phyloP scores from a whole-genome alignment of 306 rosid species.

The Cicer cuneatum region DNA sequence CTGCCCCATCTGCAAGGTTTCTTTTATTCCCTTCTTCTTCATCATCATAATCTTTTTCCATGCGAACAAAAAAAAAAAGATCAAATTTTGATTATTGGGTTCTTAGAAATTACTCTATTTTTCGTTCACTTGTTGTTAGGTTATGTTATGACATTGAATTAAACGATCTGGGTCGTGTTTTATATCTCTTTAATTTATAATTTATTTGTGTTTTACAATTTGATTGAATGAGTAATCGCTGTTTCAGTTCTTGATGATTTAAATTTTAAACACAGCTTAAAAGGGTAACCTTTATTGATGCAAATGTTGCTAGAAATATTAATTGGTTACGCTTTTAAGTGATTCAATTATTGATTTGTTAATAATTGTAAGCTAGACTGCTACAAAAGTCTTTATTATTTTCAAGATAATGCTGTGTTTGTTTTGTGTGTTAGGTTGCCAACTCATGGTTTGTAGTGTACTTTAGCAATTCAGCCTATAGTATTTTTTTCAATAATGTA shows the following conservation, averaged over 20 bases:
- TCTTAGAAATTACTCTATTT: not conserved
- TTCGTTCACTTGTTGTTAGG: not conserved
- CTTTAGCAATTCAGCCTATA: constrained; percentile 25
- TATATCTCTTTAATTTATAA: not conserved
- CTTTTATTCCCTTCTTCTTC: not conserved
- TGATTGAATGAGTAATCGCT: constrained; percentile 2
- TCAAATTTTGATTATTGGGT: not conserved
- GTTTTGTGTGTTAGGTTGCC: constrained; percentile 11
- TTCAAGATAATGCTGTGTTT: constrained; percentile 20
- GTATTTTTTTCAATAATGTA: constrained; percentile 11
- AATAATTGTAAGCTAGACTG: not conserved
- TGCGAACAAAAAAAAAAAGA: not conserved
- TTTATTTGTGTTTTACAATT: not conserved
- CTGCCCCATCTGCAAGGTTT: constrained; percentile 93
- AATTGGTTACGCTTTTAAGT: constrained; percentile 10
- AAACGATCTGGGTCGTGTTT: constrained; percentile 37
- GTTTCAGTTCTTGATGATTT: not conserved
- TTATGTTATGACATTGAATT: constrained; percentile 11
- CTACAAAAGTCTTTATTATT: constrained; percentile 16
- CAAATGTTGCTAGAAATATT: constrained; percentile 12
- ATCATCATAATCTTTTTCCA: not conserved
- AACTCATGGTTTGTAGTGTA: constrained; percentile 19
- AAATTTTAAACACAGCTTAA: not conserved
- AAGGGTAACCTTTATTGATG: constrained; percentile 3
- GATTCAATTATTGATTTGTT: constrained; percentile 39